Percentiles rank a stretch among this genome's conserved stretches.
These are phyloP conservation scores for Trypanosomatidae sp. DNA, from an alignment of 208 protist species.

Conservation along the genomic window DNA sequence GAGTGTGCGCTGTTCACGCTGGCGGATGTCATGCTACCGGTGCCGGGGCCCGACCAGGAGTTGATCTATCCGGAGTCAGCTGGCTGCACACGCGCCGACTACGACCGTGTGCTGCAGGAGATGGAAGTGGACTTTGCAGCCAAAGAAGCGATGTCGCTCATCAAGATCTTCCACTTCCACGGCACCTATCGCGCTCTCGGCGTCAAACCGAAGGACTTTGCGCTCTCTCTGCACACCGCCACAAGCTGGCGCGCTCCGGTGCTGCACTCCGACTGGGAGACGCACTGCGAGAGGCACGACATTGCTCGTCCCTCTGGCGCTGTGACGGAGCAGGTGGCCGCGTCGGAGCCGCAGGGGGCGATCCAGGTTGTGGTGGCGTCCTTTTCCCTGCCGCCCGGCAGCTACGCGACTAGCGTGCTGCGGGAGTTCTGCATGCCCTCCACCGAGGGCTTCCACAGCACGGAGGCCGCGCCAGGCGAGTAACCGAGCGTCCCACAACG, in stretches of 20 bases:
- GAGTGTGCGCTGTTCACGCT: conserved; percentile 65
- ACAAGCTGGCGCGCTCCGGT: conserved; percentile 43
- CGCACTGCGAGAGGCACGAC: conserved; percentile 6
- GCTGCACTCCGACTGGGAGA: conserved; percentile 66
- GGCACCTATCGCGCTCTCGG: conserved; percentile 78
- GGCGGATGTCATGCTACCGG: conserved; percentile 85
- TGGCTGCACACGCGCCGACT: conserved; percentile 53
- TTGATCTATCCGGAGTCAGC: conserved; percentile 74
- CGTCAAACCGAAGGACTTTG: conserved; percentile 46
- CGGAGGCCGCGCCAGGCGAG: neutral
- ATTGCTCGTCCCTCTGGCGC: neutral
- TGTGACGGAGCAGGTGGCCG: neutral
- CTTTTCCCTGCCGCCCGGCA: conserved; percentile 84
- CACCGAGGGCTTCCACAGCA: conserved; percentile 41
- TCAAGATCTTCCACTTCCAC: conserved; percentile 87
- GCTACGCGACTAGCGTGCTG: conserved; percentile 88
- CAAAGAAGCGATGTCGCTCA: conserved; percentile 33
- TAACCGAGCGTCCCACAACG: neutral
- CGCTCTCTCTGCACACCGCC: conserved; percentile 28
- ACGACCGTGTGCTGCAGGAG: conserved; percentile 32
- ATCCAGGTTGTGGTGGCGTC: conserved; percentile 46
- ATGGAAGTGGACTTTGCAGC: conserved; percentile 30
- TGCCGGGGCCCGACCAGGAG: conserved; percentile 82
- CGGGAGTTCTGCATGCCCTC: conserved; percentile 67
- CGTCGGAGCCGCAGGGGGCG: conserved; percentile 19